Conservation (phyloP, 2,329 filamentous ascomycete species). For the Thyridium curvatum region DNA sequence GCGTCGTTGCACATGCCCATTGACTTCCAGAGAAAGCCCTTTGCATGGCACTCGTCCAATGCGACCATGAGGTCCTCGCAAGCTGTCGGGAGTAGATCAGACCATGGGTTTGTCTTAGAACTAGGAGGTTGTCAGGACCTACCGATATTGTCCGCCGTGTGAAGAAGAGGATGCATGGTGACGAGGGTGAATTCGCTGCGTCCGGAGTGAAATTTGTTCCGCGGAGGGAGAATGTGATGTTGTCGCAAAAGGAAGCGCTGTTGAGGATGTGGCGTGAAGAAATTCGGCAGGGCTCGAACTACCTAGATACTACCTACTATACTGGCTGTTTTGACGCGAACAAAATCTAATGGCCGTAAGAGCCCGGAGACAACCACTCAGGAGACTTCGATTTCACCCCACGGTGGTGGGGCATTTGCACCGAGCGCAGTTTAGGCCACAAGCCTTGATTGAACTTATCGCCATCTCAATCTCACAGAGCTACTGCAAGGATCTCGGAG, state of each 20-base stretch:
- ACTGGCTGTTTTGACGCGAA: conserved; percentile 3
- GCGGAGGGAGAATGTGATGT: too few relatives aligned
- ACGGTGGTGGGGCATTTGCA: conserved; percentile 6
- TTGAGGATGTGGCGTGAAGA: too few relatives aligned
- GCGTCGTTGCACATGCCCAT: conserved; percentile 83
- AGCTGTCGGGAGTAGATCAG: conserved; percentile 46
- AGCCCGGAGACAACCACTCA: too few relatives aligned
- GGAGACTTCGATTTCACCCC: too few relatives aligned
- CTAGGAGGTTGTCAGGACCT: conserved; percentile 14
- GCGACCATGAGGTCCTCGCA: conserved; percentile 92
- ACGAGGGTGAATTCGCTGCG: not conserved
- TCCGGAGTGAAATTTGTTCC: too few relatives aligned
- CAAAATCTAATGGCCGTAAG: too few relatives aligned
- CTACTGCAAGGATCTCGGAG: too few relatives aligned
- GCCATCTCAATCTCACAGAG: not conserved
- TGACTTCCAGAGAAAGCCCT: conserved; percentile 87
- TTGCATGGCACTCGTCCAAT: conserved; percentile 91
- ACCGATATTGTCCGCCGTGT: conserved; percentile 90
- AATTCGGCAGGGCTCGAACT: too few relatives aligned
- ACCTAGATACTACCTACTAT: too few relatives aligned
- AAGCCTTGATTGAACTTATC: too few relatives aligned
- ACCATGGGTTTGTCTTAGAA: not conserved
- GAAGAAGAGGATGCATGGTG: conserved; percentile 93
- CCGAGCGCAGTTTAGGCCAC: too few relatives aligned
- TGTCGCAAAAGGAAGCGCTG: too few relatives aligned